These are phyloP conservation scores for Phytophthora multivora DNA, from an alignment of 352 stramenopile genomes.

Conservation along the genomic window DNA sequence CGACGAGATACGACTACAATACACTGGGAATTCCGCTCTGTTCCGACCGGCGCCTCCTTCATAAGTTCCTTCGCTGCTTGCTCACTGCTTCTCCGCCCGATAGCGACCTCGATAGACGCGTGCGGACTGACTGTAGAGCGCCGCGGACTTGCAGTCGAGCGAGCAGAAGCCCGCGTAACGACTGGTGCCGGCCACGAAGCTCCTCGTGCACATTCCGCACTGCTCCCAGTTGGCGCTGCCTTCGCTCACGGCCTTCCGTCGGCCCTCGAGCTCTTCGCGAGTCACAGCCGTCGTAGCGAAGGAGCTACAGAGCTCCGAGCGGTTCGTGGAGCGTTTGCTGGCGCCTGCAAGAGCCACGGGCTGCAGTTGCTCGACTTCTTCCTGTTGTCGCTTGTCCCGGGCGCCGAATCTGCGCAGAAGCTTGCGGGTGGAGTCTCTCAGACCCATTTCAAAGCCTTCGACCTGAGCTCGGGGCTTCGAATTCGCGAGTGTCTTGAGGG, in stretches of 20 bases:
- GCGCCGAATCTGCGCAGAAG: conserved; percentile 55
- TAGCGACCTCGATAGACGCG: conserved; percentile 40
- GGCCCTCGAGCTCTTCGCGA: conserved; percentile 39
- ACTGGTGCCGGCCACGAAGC: conserved; percentile 58
- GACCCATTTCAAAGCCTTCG: conserved; percentile 39
- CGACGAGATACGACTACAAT: conserved; percentile 23
- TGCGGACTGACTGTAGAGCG: conserved; percentile 50
- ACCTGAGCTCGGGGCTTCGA: conserved; percentile 1
- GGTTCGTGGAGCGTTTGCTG: conserved; percentile 52
- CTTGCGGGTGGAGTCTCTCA: conserved; percentile 49
- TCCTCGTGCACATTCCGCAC: conserved; percentile 66
- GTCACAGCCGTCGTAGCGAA: conserved; percentile 58
- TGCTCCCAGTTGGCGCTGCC: conserved; percentile 42
- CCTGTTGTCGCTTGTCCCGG: conserved; percentile 47
- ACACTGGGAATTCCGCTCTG: conserved; percentile 15
- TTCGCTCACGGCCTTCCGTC: conserved; percentile 64
- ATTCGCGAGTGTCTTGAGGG: background rate
- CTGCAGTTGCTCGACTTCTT: conserved; percentile 61
- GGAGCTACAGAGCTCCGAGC: conserved; percentile 66
- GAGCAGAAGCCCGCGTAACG: conserved; percentile 69
- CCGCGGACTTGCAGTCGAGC: conserved; percentile 79
- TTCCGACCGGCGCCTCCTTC: conserved; percentile 4
- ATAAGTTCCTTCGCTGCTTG: conserved; percentile 7
- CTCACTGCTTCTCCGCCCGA: background rate
- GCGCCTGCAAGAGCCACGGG: conserved; percentile 72